phyloP scores from a whole-genome alignment of 257 asterid genomes.

The Henckelia pumila region DNA sequence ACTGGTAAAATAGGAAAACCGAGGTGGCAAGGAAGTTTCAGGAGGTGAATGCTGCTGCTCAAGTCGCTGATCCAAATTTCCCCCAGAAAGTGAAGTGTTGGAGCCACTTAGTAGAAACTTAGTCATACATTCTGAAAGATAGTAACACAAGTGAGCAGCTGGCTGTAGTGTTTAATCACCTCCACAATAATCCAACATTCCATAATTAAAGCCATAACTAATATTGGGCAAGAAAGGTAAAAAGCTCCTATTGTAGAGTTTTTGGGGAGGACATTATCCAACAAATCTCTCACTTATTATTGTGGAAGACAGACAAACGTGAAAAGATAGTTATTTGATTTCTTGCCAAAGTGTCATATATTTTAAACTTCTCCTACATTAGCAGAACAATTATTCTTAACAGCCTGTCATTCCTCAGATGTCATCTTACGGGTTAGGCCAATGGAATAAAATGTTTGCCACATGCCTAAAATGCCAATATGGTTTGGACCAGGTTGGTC shows the following conservation, averaged over 20 bases:
- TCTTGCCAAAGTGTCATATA: no score
- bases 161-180: background rate
- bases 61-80: background rate
- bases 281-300: background rate
- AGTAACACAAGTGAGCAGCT: background rate
- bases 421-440: background rate
- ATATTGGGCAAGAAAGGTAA: background rate
- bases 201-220: background rate
- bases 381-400: background rate
- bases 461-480: background rate
- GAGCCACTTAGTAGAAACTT: slow-evolving; percentile 12
- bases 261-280: background rate
- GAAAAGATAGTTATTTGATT: no score
- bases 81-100: background rate
- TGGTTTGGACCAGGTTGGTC: no score
- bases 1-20: background rate
- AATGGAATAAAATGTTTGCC: background rate
- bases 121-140: slow-evolving; percentile 20
- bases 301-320: background rate
- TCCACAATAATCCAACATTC: background rate
- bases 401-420: background rate
- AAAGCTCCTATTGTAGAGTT: no score
- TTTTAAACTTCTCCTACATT: background rate
- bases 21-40: background rate
- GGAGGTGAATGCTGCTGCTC: slow-evolving; percentile 10